phyloP scores from a whole-genome alignment of 139 green algal genomes.

The Coccomyxa sp. region DNA sequence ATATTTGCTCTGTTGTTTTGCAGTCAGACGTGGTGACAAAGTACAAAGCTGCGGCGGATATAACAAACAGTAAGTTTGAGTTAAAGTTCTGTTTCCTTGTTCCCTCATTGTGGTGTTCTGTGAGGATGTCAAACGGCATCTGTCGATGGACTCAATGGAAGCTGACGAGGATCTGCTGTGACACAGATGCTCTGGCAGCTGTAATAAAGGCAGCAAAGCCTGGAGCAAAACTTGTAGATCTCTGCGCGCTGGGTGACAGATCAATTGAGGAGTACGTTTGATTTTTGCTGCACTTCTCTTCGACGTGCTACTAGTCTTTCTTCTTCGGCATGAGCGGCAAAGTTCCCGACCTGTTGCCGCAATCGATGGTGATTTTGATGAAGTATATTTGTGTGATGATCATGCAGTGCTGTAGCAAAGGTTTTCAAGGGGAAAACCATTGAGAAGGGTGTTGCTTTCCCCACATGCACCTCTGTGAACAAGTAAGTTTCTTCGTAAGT shows the following conservation, averaged over 20 bases:
- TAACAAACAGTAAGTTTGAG: constrained; percentile 85
- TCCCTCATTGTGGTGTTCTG: background rate
- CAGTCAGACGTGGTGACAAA: constrained; percentile 96
- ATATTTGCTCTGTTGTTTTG: constrained; percentile 1
- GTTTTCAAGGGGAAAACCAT: constrained; percentile 95
- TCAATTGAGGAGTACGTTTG: constrained; percentile 71
- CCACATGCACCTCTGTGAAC: constrained; percentile 93
- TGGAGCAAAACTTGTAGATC: constrained; percentile 87
- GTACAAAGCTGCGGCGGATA: constrained; percentile 97
- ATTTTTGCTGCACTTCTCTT: background rate
- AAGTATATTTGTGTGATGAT: background rate
- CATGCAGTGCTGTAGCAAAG: constrained; percentile 64
- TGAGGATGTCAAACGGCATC: background rate
- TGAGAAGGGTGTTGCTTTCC: constrained; percentile 96
- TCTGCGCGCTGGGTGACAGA: constrained; percentile 80
- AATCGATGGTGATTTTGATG: background rate
- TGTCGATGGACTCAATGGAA: background rate
- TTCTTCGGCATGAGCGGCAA: background rate
- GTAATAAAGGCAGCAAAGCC: constrained; percentile 70
- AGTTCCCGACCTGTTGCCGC: background rate
- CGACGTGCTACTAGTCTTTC: background rate
- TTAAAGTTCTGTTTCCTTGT: background rate
- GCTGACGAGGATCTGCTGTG: background rate
- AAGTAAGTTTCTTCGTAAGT: constrained; percentile 33
- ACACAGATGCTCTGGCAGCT: constrained; percentile 75